Evolutionary conservation across 1,284 basidiomycete species (phyloP).

Genomic region (Ustilago tritici): DNA sequence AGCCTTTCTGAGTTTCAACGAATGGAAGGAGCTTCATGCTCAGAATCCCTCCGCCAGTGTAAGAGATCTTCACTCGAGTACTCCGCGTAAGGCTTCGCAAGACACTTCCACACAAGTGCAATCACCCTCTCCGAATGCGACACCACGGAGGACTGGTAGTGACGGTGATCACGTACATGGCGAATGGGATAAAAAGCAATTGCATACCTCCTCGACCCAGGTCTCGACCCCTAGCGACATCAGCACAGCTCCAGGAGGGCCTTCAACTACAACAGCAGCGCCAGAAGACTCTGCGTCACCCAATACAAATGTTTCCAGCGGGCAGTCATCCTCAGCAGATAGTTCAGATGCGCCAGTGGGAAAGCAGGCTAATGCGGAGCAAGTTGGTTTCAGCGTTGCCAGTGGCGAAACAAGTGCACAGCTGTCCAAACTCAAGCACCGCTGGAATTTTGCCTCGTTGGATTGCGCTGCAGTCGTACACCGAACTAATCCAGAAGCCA

Average conservation of each 20-base stretch:
- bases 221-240: not conserved
- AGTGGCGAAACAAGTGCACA: slow-evolving; percentile 46
- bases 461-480: slow-evolving; percentile 96
- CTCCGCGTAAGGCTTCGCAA: not conserved
- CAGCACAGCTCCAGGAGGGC: not conserved
- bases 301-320: not conserved
- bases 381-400: slow-evolving; percentile 26
- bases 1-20: slow-evolving; percentile 46
- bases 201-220: not conserved
- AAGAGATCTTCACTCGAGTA: not conserved
- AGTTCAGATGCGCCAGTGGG: not conserved
- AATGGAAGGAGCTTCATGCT: slow-evolving; percentile 45
- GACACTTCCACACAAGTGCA: not conserved
- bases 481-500: slow-evolving; percentile 82
- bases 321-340: not conserved
- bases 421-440: slow-evolving; percentile 61
- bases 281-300: not conserved
- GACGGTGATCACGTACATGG: not conserved
- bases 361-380: not conserved
- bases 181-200: not conserved
- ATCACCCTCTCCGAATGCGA: slow-evolving; percentile 2
- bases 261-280: not conserved
- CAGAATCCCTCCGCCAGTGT: slow-evolving; percentile 1
- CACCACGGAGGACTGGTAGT: not conserved
- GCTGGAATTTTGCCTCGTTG: slow-evolving; percentile 90